A percentile compares a stretch with the other conserved stretches of the same genome.
phyloP scores from a whole-genome alignment of 805 yeast species.

The Torulaspora delbrueckii region DNA sequence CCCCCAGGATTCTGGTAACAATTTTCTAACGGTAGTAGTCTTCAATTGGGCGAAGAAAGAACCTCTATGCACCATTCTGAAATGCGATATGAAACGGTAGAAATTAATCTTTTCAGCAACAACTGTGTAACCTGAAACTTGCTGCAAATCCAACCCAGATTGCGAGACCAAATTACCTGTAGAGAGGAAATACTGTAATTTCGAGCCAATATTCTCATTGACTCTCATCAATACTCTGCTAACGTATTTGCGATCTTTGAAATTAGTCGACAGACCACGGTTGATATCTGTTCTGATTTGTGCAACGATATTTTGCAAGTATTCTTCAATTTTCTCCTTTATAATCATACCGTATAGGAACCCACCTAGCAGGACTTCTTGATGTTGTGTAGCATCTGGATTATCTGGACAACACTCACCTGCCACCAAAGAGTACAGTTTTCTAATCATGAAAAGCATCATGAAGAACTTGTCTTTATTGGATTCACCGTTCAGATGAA shows the following conservation, averaged over 20 bases:
- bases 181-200: slow-evolving; percentile 87
- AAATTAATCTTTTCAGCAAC: slow-evolving; percentile 98
- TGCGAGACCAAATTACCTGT: slow-evolving; percentile 97
- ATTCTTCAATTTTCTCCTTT: slow-evolving; percentile 95
- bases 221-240: slow-evolving; percentile 68
- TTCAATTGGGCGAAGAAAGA: slow-evolving; percentile 97
- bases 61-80: slow-evolving; percentile 99
- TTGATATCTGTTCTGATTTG: slow-evolving; percentile 77
- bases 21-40: slow-evolving; percentile 93
- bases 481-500: slow-evolving; percentile 59
- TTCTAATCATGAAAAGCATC: slow-evolving; percentile 91
- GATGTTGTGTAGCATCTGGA: slow-evolving; percentile 99
- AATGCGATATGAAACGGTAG: slow-evolving; percentile 95
- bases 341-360: slow-evolving; percentile 94
- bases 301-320: slow-evolving; percentile 61
- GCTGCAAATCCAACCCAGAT: slow-evolving; percentile 96
- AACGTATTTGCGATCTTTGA: slow-evolving; percentile 80
- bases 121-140: slow-evolving; percentile 95
- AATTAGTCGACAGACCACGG: slow-evolving; percentile 76
- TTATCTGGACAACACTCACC: slow-evolving; percentile 96
- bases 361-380: slow-evolving; percentile 92
- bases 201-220: slow-evolving; percentile 91
- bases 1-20: slow-evolving; percentile 98
- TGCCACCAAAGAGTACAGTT: slow-evolving; percentile 88
- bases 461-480: slow-evolving; percentile 78